Evolutionary conservation across 129 eudicot genomes (phyloP).

Genomic region (Flaveria trinervia): DNA sequence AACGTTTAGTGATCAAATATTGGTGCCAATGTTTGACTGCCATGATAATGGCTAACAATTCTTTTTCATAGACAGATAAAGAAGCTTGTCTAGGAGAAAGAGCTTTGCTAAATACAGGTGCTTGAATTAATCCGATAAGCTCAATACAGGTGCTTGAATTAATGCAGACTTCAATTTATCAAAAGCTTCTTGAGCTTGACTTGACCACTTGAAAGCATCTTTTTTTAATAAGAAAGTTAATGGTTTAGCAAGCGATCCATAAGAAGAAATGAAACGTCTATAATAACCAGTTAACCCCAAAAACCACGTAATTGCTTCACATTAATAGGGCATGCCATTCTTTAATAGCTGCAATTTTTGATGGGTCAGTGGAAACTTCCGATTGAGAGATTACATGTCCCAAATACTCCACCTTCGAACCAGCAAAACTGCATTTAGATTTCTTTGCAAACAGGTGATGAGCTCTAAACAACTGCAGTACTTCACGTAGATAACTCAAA

Average conservation of each 20-base stretch:
- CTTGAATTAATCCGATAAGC: neutral
- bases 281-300: neutral
- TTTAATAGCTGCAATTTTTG: too few relatives aligned
- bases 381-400: neutral
- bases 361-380: neutral
- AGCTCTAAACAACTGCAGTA: neutral
- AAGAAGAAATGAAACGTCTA: neutral
- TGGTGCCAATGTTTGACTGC: neutral
- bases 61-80: neutral
- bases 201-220: neutral
- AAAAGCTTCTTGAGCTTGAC: neutral
- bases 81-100: neutral
- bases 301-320: neutral
- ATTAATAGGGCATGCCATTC: neutral
- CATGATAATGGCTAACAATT: neutral
- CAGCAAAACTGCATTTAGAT: neutral
- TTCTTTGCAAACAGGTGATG: neutral
- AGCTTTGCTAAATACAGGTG: neutral
- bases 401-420: neutral
- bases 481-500: neutral
- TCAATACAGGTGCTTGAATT: neutral
- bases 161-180: neutral
- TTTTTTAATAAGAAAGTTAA: neutral
- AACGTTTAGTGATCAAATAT: neutral
- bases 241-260: neutral